Base-by-base conservation (phyloP, 148 eudicot species). In the Rhododendron kiyosumense region DNA sequence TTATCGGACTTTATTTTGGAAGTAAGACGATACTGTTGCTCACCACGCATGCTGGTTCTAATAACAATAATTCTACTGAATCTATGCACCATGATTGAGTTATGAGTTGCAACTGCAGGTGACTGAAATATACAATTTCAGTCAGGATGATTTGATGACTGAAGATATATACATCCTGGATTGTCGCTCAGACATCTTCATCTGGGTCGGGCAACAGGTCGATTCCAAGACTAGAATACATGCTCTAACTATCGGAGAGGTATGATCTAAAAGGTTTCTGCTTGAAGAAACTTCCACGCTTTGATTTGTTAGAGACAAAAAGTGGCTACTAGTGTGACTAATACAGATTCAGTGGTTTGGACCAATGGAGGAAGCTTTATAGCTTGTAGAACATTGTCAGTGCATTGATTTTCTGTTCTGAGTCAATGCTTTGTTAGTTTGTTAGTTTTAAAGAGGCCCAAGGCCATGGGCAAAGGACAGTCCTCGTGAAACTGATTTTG, bases 91-190 rank as follows among this genome's bases (percentile, higher is more conserved):
- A 46, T 46, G 77, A 83, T 78, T 78, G 81, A 88, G 61, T 69
- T 65, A 38, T 32, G 28, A 69, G 85, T 86, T 89, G 7, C 81
- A 61, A 71, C 87, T 82, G 88, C 92, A 97, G 99, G 96, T 94
- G 88, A 87, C 87, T 5, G 99, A 97, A 89, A 91, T 97, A 84
- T 87, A 90, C 89, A 97, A 93, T 87, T 97, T 94, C 91, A 88
- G 89, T 84, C 99, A 97, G 90, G 98, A 97, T 49, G 98, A 97
- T 92, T 90, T 97, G 85, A 93, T 94, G 95, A 97, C 99, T 67
- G 99, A 97, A 88, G 99, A 97, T 88, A 85, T 97, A 75, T 95
- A 91, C 84, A 91, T 97, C 87, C 94, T 97, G 86, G 96, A 97
- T 87, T 91, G 94, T 88, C 96, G 90, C 86, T 89, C 94, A n/a